Evolutionary conservation across 345 rosid species (phyloP), one percentile per base, ranked within the genome.

Genomic region (Zanthoxylum bungeanum): DNA sequence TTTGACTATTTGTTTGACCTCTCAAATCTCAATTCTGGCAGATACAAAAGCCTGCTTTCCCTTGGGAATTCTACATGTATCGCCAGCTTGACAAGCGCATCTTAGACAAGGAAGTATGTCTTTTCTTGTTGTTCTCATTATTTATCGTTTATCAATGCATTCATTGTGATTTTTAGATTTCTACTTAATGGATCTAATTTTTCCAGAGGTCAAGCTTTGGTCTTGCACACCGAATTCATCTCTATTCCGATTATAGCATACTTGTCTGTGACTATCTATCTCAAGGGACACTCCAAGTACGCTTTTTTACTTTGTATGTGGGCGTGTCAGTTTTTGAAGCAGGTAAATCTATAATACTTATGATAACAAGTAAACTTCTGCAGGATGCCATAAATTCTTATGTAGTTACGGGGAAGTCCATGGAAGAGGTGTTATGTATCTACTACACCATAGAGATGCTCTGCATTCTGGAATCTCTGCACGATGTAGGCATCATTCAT

Each of bases 21-120:
- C 70, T 17, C n/a, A 52, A 36, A 36, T 64, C 50, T 84, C n/a
- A 52, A 36, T 40, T 64, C 50, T 84, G 68, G 66, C 89, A 92
- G 99, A 84, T 95, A 78, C 99, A 95, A 85, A 87, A 77, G 79
- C 99, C 98, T 66, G 83, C 98, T 68, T 91, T 92, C 72, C 96
- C 96, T 60, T 95, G 97, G 98, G 99, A 95, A 60, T 95, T 95
- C 74, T 82, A 95, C 89, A 83, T 95, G 89, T 95, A 95, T 76
- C 89, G 98, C 63, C 97, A 85, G 77, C 96, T 95, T 72, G 99
- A 95, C 77, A 79, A 69, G 64, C 92, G 92, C 73, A 87, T 95
- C 65, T 58, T 83, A 59, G 89, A 75, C 34, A 78, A 77, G 74
- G 87, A 82, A 71, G 99, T 95, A 85, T 33, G 86, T n/a, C 5